phyloP scores from a whole-genome alignment of 2,329 filamentous ascomycete species.

The Clarireedia hainanense region DNA sequence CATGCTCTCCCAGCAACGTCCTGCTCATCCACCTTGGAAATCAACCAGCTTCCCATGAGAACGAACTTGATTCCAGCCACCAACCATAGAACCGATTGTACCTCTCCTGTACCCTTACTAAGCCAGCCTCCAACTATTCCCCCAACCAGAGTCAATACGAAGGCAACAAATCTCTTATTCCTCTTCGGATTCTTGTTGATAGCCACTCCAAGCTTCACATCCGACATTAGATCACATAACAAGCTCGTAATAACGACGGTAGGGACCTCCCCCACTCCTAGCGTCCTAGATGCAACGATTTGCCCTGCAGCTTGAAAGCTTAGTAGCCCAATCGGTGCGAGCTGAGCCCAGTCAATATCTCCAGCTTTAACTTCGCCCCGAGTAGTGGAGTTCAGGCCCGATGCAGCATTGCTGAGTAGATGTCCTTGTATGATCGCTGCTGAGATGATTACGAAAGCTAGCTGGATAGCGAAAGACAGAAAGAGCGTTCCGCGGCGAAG shows the following conservation, averaged over 20 bases:
- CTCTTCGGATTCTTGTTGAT: slow-evolving; percentile 37
- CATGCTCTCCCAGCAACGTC: no score
- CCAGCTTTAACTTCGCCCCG: slow-evolving; percentile 1
- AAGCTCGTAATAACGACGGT: slow-evolving; percentile 72
- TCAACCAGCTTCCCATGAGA: slow-evolving; percentile 45
- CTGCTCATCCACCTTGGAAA: no score
- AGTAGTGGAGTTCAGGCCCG: no score
- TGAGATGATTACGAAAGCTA: slow-evolving; percentile 40
- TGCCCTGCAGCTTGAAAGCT: slow-evolving; percentile 68
- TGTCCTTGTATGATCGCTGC: slow-evolving; percentile 34
- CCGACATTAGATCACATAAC: slow-evolving; percentile 71
- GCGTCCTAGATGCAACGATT: slow-evolving; percentile 61
- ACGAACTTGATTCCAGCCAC: slow-evolving; percentile 39
- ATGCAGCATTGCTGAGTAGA: neutral
- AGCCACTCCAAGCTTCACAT: slow-evolving; percentile 38
- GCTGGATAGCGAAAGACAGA: slow-evolving; percentile 48
- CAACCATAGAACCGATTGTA: slow-evolving; percentile 32
- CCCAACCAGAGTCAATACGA: slow-evolving; percentile 40
- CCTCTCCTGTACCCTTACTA: slow-evolving; percentile 39
- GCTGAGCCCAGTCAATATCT: slow-evolving; percentile 43
- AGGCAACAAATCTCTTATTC: slow-evolving; percentile 41
- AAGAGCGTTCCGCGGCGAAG: slow-evolving; percentile 57
- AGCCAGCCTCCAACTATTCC: slow-evolving; percentile 42
- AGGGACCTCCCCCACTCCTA: slow-evolving; percentile 60
- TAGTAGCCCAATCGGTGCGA: slow-evolving; percentile 59